Conservation (phyloP, 257 asterid species). For the Anisodus acutangulus region DNA sequence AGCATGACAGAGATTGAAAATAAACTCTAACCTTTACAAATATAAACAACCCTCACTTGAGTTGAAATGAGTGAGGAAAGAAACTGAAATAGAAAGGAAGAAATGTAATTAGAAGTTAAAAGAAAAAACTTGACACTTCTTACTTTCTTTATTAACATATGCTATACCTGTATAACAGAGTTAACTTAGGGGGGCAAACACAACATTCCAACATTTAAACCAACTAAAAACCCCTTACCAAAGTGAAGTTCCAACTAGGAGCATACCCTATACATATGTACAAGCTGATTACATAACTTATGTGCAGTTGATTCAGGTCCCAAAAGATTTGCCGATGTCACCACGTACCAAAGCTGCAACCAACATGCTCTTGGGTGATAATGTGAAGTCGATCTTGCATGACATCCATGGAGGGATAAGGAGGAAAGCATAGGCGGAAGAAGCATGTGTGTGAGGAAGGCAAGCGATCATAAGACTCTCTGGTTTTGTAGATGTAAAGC, state of each 20-base stretch:
- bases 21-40: background rate
- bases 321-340: constrained; percentile 39
- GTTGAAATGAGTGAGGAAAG: background rate
- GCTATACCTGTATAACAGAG: constrained; percentile 42
- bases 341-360: constrained; percentile 96
- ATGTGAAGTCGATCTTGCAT: constrained; percentile 66
- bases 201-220: constrained; percentile 40
- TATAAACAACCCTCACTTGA: background rate
- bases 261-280: constrained; percentile 25
- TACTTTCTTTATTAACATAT: constrained; percentile 26
- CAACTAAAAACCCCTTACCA: constrained; percentile 33
- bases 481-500: constrained; percentile 63
- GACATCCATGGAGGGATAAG: constrained; percentile 54
- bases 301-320: constrained; percentile 50
- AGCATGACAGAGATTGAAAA: background rate
- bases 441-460: constrained; percentile 98
- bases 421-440: constrained; percentile 81
- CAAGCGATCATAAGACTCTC: constrained; percentile 64
- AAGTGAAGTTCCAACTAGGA: constrained; percentile 30
- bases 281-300: constrained; percentile 37
- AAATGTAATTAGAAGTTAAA: background rate
- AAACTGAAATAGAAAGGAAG: background rate
- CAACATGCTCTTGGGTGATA: constrained; percentile 87
- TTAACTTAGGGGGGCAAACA: constrained; percentile 31
- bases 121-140: constrained; percentile 13